These are phyloP conservation scores for Apiospora aurea DNA, from an alignment of 2,329 filamentous ascomycete species.

Conservation along the genomic window DNA sequence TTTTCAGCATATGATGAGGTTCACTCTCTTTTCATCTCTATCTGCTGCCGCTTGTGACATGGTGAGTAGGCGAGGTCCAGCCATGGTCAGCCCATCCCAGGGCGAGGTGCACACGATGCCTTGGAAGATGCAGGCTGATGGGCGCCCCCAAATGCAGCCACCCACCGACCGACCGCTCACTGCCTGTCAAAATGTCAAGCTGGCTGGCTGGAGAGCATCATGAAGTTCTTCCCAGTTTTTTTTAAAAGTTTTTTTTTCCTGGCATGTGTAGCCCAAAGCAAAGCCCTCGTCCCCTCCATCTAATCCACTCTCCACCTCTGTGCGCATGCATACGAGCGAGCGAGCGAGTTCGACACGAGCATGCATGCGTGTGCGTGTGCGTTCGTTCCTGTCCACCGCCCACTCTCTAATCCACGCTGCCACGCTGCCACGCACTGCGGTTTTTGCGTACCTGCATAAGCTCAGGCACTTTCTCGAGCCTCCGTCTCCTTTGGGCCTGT, in stretches of 20 bases:
- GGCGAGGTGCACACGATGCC: background rate
- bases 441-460: conserved; percentile 17
- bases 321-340: background rate
- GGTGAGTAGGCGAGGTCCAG: background rate
- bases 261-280: background rate
- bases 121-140: conserved; percentile 7
- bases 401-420: too few relatives aligned
- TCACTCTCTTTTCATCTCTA: background rate
- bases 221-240: conserved; percentile 8
- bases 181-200: conserved; percentile 14
- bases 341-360: background rate
- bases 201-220: background rate
- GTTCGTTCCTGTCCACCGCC: too few relatives aligned
- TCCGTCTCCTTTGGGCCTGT: conserved; percentile 7
- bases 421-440: background rate
- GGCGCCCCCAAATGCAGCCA: conserved; percentile 2
- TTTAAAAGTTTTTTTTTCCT: too few relatives aligned
- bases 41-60: background rate
- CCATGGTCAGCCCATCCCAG: background rate
- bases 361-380: background rate
- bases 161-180: background rate
- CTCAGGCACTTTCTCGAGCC: conserved; percentile 5
- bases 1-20: conserved; percentile 7
- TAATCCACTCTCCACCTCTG: background rate
- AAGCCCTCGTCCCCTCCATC: background rate